Percentiles rank a stretch among this genome's conserved stretches.
Conservation (phyloP, 495 filamentous ascomycete species). For the Xylaria nigripes region DNA sequence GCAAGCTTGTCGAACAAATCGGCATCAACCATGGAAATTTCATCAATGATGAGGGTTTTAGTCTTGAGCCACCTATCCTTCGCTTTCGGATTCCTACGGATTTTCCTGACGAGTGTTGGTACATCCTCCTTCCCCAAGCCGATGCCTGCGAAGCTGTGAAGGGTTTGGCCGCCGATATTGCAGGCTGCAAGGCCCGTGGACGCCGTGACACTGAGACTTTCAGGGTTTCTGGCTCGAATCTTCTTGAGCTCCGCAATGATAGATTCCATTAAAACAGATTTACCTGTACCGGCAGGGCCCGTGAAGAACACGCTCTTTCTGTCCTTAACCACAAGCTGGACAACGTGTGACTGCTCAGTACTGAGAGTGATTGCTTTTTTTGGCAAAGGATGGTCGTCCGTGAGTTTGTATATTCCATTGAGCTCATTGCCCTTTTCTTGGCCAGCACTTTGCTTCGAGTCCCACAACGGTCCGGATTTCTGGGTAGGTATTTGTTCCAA, state of each 20-base stretch:
- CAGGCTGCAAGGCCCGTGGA: constrained; percentile 94
- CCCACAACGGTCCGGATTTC: constrained; percentile 52
- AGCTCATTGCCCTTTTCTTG: constrained; percentile 76
- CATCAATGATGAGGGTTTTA: constrained; percentile 81
- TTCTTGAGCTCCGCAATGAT: constrained; percentile 73
- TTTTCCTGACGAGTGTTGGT: constrained; percentile 79
- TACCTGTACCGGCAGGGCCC: constrained; percentile 92
- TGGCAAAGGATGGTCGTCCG: constrained; percentile 29
- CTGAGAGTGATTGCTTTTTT: constrained; percentile 58
- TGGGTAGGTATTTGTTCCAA: background rate
- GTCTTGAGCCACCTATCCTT: constrained; percentile 82
- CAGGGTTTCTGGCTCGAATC: constrained; percentile 65
- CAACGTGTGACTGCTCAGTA: constrained; percentile 76
- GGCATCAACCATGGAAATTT: constrained; percentile 97
- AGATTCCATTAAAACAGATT: constrained; percentile 88
- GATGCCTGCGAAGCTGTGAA: constrained; percentile 94
- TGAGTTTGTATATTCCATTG: constrained; percentile 34
- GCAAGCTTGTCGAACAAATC: constrained; percentile 96
- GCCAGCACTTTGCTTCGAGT: constrained; percentile 69
- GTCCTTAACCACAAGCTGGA: constrained; percentile 65
- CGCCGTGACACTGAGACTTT: constrained; percentile 83
- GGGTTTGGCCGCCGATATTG: constrained; percentile 90
- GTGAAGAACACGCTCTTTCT: constrained; percentile 94
- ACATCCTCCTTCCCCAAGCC: constrained; percentile 86
- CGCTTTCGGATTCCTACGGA: constrained; percentile 80